These are phyloP conservation scores for Saccharomyces pastorianus DNA, from an alignment of 1,139 yeast species.

Conservation along the genomic window DNA sequence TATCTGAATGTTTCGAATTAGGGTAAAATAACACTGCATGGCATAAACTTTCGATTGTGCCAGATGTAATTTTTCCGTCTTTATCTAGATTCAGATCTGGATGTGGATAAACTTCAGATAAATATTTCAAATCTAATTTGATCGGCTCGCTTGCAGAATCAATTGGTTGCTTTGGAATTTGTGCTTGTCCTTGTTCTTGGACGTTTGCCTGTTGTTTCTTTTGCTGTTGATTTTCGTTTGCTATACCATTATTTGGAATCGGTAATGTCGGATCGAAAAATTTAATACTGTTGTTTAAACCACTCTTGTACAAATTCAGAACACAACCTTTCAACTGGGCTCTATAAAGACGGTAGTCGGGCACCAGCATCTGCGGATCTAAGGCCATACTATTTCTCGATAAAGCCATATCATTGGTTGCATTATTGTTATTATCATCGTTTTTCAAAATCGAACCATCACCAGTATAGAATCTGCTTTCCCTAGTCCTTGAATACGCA, in stretches of 20 bases:
- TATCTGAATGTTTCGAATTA: constrained; percentile 22
- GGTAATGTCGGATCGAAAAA: constrained; percentile 35
- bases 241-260: constrained; percentile 5
- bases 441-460: not conserved
- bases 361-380: constrained; percentile 16
- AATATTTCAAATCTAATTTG: constrained; percentile 24
- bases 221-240: constrained; percentile 3
- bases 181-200: constrained; percentile 1
- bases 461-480: constrained; percentile 21
- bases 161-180: not conserved
- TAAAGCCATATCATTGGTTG: constrained; percentile 18
- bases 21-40: constrained; percentile 55
- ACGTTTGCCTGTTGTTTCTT: not conserved
- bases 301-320: constrained; percentile 49
- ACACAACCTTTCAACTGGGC: constrained; percentile 62
- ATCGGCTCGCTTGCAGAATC: not conserved
- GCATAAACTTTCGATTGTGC: constrained; percentile 61
- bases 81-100: constrained; percentile 58
- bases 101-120: constrained; percentile 48
- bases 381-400: constrained; percentile 4
- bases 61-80: constrained; percentile 39
- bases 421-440: constrained; percentile 15
- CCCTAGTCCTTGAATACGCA: constrained; percentile 26
- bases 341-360: constrained; percentile 40
- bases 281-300: constrained; percentile 42